Conservation (phyloP, 306 rosid species). For the Prunus mume region DNA sequence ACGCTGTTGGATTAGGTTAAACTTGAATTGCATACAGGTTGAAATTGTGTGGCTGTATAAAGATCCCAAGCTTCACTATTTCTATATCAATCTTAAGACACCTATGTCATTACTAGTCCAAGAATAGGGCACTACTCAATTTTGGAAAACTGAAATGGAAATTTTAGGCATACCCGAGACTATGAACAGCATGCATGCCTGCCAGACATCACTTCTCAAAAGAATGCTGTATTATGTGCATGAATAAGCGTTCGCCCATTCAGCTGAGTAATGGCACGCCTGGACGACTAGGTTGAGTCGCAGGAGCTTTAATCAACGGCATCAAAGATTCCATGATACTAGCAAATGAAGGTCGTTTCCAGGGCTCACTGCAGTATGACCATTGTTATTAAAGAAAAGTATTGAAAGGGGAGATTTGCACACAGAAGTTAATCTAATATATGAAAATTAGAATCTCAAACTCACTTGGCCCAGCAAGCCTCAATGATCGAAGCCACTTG, state of each 20-base stretch:
- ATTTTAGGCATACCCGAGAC: constrained; percentile 52
- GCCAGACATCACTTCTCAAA: constrained; percentile 51
- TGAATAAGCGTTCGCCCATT: constrained; percentile 39
- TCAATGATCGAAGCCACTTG: constrained; percentile 76
- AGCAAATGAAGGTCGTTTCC: constrained; percentile 93
- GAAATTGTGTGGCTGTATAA: no score
- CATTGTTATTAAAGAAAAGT: constrained; percentile 6
- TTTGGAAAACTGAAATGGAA: not conserved
- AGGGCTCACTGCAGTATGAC: constrained; percentile 74
- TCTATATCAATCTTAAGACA: no score
- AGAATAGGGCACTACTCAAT: not conserved
- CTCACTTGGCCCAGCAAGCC: constrained; percentile 97
- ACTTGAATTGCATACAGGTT: no score
- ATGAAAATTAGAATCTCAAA: constrained; percentile 17
- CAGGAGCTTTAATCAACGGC: constrained; percentile 69
- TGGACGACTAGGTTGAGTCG: constrained; percentile 65
- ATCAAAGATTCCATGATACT: constrained; percentile 86
- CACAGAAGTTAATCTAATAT: not conserved
- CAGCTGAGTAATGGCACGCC: constrained; percentile 52
- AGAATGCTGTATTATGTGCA: constrained; percentile 64
- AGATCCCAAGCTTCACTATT: no score
- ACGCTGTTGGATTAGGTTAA: no score
- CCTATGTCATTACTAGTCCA: no score
- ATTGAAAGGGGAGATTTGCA: not conserved
- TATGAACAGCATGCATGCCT: constrained; percentile 35